These are phyloP conservation scores for Xylaria grammica DNA, from an alignment of 495 filamentous ascomycete species.

Conservation along the genomic window DNA sequence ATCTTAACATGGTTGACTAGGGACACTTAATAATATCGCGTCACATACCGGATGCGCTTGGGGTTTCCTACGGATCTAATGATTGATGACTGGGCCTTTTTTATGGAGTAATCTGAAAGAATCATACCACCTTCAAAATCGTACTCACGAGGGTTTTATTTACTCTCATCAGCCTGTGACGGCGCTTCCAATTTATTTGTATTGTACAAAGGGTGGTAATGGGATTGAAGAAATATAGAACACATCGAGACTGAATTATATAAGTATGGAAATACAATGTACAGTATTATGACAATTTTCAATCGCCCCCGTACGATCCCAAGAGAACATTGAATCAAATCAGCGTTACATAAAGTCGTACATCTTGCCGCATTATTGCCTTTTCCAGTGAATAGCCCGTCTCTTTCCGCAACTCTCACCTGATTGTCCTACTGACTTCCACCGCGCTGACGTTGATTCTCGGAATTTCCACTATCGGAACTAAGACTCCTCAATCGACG, in stretches of 20 bases:
- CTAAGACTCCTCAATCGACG: slow-evolving; percentile 5
- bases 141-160: not conserved
- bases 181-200: not conserved
- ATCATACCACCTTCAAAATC: slow-evolving; percentile 1
- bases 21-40: slow-evolving; percentile 5
- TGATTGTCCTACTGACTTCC: not conserved
- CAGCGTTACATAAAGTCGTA: no score
- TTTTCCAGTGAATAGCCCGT: no score
- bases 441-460: not conserved
- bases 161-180: not conserved
- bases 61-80: not conserved
- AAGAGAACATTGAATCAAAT: no score
- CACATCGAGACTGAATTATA: no score
- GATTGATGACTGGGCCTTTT: not conserved
- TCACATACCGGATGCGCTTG: not conserved
- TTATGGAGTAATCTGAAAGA: not conserved
- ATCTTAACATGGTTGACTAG: slow-evolving; percentile 15
- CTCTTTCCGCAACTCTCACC: no score
- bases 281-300: no score
- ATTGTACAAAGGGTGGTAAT: not conserved
- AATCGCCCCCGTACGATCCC: no score
- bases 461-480: not conserved
- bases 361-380: no score
- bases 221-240: not conserved
- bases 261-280: no score